Evolutionary conservation across 73 alveolate genomes (phyloP).

Genomic region (Paramecium pentaurelia): DNA sequence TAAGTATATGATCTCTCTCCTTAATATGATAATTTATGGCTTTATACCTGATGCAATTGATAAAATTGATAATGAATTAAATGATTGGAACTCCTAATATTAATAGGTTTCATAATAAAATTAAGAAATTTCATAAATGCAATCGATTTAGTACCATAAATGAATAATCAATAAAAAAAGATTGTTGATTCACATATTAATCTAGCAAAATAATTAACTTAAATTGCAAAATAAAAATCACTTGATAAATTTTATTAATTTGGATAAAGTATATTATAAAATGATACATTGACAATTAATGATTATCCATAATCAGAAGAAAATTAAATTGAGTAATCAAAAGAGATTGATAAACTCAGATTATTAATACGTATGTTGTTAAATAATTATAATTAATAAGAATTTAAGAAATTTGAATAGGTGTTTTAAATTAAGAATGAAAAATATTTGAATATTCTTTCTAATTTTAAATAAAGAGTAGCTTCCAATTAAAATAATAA

Average conservation of each 20-base stretch:
- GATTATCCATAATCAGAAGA: neutral
- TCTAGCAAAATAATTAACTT: neutral
- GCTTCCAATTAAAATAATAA: neutral
- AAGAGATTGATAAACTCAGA: conserved; percentile 11
- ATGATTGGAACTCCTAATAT: conserved; percentile 40
- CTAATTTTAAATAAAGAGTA: neutral
- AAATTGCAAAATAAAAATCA: neutral
- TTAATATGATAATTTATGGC: conserved; percentile 44
- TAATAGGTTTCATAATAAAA: neutral
- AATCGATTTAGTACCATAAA: conserved; percentile 13
- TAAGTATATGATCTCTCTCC: conserved; percentile 14
- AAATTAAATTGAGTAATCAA: neutral
- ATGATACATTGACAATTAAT: neutral
- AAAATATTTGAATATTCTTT: neutral
- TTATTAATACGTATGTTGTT: neutral
- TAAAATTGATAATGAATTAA: conserved; percentile 20
- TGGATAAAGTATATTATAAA: neutral
- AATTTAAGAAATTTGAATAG: neutral
- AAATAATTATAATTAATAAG: neutral
- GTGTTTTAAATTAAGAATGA: neutral
- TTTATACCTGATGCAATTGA: conserved; percentile 21
- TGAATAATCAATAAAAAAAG: neutral
- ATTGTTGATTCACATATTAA: neutral
- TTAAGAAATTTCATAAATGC: neutral
- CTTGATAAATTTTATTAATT: conserved; percentile 30